These are phyloP conservation scores for Didymella pinodella DNA, from an alignment of 2,329 filamentous ascomycete genomes.

Conservation along the genomic window DNA sequence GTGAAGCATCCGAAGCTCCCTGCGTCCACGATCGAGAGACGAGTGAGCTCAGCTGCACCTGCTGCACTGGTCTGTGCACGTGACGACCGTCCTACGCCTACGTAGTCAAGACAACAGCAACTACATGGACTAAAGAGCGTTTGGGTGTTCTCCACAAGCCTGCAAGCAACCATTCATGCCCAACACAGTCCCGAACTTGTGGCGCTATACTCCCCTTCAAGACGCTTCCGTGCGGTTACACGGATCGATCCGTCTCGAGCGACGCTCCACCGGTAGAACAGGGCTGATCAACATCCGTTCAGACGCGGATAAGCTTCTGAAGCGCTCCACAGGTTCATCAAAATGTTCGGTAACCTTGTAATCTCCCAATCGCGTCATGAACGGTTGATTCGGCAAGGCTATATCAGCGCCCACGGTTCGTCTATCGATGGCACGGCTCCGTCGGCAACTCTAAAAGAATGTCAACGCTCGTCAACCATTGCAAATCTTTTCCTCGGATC, in stretches of 20 bases:
- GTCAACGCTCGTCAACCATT: not conserved
- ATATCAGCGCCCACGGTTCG: slow-evolving; percentile 1
- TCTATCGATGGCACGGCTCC: slow-evolving; percentile 10
- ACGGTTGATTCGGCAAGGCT: slow-evolving; percentile 9
- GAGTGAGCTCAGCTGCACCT: not conserved
- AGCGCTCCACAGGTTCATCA: slow-evolving; percentile 1
- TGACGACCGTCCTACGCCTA: not conserved
- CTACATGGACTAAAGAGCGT: not conserved
- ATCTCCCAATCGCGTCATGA: not conserved
- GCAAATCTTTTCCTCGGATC: not conserved
- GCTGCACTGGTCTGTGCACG: not conserved
- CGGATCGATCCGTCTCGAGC: not conserved
- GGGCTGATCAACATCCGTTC: not conserved
- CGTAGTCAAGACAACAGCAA: not conserved
- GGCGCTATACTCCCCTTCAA: not conserved
- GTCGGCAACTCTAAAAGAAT: slow-evolving; percentile 21
- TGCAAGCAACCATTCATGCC: not conserved
- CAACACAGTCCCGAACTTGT: too few species aligned
- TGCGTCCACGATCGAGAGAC: not conserved
- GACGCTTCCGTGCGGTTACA: not conserved
- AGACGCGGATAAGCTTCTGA: not conserved
- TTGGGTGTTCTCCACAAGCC: not conserved
- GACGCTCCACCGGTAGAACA: not conserved
- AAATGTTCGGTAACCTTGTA: slow-evolving; percentile 1
- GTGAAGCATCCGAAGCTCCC: not conserved